These are phyloP conservation scores for Grigorovia jiainica DNA, from an alignment of 805 yeast species.

Conservation along the genomic window DNA sequence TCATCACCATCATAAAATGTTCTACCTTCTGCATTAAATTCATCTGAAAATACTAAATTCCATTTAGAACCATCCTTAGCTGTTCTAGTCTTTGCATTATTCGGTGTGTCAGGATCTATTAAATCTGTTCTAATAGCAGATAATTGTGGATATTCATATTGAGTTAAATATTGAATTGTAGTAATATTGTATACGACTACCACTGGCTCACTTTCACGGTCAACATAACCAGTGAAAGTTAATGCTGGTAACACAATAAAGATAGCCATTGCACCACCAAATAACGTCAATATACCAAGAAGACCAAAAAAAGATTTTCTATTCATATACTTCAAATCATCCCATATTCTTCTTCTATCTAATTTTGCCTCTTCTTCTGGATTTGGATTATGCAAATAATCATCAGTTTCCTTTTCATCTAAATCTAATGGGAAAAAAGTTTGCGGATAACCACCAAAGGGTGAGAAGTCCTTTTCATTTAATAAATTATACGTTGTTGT, in stretches of 20 bases:
- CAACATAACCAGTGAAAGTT: conserved; percentile 65
- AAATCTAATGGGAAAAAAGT: conserved; percentile 80
- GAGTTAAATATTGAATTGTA: conserved; percentile 36
- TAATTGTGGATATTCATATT: conserved; percentile 41
- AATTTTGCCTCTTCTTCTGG: conserved; percentile 85
- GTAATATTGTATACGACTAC: conserved; percentile 3
- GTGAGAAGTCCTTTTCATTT: conserved; percentile 61
- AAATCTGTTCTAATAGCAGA: conserved; percentile 43
- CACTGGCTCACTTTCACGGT: conserved; percentile 9
- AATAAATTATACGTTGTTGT: conserved; percentile 33
- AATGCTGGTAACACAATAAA: conserved; percentile 76
- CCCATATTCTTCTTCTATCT: conserved; percentile 56
- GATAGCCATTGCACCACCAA: conserved; percentile 53
- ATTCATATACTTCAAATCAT: conserved; percentile 62
- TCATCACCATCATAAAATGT: conserved; percentile 87
- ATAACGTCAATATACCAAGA: conserved; percentile 47
- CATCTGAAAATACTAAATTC: conserved; percentile 82
- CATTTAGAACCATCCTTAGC: conserved; percentile 57
- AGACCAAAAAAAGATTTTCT: conserved; percentile 52
- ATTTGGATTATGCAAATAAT: conserved; percentile 91
- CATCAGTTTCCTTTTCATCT: conserved; percentile 93
- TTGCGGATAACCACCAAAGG: conserved; percentile 97
- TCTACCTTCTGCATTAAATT: conserved; percentile 82
- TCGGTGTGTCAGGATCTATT: conserved; percentile 58
- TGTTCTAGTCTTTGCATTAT: conserved; percentile 36